Evolutionary conservation across 169 alveolate genomes (phyloP).

Genomic region (Eimeria acervulina): DNA sequence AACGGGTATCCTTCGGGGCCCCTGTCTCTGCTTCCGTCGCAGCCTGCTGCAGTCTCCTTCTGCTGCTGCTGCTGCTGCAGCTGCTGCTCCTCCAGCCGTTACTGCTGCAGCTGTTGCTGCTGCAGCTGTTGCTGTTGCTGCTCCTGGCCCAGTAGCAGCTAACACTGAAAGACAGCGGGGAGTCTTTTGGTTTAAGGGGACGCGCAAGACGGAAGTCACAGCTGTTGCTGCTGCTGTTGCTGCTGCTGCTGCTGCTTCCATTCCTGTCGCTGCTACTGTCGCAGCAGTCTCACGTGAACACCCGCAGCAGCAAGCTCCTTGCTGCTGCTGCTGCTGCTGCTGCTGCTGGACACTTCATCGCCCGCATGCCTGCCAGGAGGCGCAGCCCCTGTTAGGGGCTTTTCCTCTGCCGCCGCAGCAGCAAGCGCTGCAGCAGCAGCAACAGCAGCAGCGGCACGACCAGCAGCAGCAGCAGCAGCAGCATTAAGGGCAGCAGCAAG

Average conservation of each 20-base stretch:
- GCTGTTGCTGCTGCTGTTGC: slow-evolving; percentile 20
- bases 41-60: neutral
- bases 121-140: neutral
- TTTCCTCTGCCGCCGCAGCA: slow-evolving; percentile 52
- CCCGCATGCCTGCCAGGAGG: slow-evolving; percentile 20
- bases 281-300: no score
- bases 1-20: neutral
- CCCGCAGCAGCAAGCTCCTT: no score
- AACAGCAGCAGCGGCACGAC: neutral
- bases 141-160: no score
- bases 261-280: no score
- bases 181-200: neutral
- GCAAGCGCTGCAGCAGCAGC: slow-evolving; percentile 35
- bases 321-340: slow-evolving; percentile 30
- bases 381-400: slow-evolving; percentile 56
- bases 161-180: no score
- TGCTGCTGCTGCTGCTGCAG: slow-evolving; percentile 22
- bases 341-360: neutral
- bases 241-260: slow-evolving; percentile 10
- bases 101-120: slow-evolving; percentile 18
- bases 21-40: neutral
- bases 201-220: neutral
- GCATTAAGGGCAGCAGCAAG: neutral
- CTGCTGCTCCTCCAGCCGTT: slow-evolving; percentile 34
- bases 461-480: neutral